Base-by-base conservation (phyloP, 2,329 filamentous ascomycete genomes). In the Cladophialophora psammophila region DNA sequence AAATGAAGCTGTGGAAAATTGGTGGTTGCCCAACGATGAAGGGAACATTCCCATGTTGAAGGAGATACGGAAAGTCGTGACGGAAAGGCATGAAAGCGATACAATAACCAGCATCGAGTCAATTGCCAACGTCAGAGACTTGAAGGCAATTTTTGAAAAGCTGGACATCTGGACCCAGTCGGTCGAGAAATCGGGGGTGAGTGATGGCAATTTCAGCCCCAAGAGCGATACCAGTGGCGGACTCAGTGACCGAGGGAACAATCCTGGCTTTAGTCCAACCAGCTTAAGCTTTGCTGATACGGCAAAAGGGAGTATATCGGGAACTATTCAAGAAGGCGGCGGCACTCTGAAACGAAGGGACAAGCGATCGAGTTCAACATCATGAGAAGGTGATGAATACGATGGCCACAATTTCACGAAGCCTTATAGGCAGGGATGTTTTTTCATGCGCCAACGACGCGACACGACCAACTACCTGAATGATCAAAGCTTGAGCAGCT, bases 11-110 rank as follows among this genome's bases (percentile, higher is more conserved):
- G 88, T 93, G 61, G 87, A 87, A 53, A 85, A 90, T 65, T 97
- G 93, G 92, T 99, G 95, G 95, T 85, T 97, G 2, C 92, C 93
- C 2, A 86, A 95, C 76, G 87, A 92, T 69, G 91, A 94, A 80
- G 88, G 87, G 1, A 91, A 91, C 73, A 90, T 87, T 10, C 86
- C 87, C 0, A 87, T 96, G 50, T 84, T 97, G 62, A 89, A 89
- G 60, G 90, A 87, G 62, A 89, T 97, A 68, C 90, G 94, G 20
- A 86, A 88, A 50, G 94, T 97, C 78, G 92, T 93, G 34, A 89
- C 92, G 72, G 92, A 95, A 71, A 87, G 92, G 26, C 61, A 71
- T 60, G 59, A 86, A 18, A 80, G 62, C 82, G 86, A 70, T 76
- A 82, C 66, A 78, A 81, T 59, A 20, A 62, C 50, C 15, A 45